Evolutionary conservation across 2,329 filamentous ascomycete species (phyloP), one percentile per base, ranked within the genome.

Genomic region (Rutstroemia sp.): DNA sequence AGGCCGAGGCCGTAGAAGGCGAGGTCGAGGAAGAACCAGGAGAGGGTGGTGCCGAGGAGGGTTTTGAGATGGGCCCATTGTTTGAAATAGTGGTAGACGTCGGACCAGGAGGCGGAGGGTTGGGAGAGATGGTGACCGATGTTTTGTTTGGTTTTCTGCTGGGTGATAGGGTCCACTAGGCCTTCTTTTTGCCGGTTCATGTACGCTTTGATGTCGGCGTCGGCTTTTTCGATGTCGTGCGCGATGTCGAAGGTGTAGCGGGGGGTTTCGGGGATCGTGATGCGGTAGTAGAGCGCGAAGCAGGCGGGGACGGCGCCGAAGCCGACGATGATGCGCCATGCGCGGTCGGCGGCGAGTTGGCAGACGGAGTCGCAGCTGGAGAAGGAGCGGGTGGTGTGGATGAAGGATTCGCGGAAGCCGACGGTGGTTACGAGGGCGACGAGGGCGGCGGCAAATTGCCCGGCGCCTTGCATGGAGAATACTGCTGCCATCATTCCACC

Each of bases 201-300:
- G 54, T 81, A 82, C 7, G 79, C 78, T 63, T 83, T 82, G 63
- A 88, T 83, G 63, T 92, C 89, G 10, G 82, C 83, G 57, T 86
- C 83, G 30, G 82, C 89, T 72, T 89, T 88, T 70, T 88, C 80
- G 30, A 89, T 77, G 65, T 94, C 88, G 57, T 83, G 84, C 27
- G 83, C 79, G 2, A 94, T 82, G 69, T 94, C 89, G 63, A 92
- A 90, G 1, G 88, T 92, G 70, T 92, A 92, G 39, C 88, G 82
- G 39, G 88, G 88, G 3, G 89, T 92, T 73, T 94, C 89, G 8
- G 89, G 89, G 57, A 94, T 92, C 21, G 88, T 92, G 52, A 94
- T 80, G 60, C 89, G 86, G 73, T 89, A 94, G 72, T 92, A 92
- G n/a, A 94, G 76, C 12, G 88, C 89, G 57, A 91, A 79, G 64